phyloP scores from a whole-genome alignment of 345 rosid species.

The Viola odorata region DNA sequence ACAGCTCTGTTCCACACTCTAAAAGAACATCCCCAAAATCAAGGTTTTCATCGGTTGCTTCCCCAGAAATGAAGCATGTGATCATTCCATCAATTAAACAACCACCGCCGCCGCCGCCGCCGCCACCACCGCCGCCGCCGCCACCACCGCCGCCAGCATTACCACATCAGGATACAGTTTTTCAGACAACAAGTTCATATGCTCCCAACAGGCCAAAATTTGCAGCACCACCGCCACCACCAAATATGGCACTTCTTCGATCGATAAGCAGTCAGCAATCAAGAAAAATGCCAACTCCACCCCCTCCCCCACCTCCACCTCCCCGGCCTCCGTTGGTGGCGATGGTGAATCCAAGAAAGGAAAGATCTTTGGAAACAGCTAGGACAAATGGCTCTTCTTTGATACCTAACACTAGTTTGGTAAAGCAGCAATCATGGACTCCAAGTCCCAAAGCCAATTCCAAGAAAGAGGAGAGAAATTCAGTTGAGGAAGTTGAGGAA shows the following conservation, averaged over 20 bases:
- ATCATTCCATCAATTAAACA: conserved; percentile 75
- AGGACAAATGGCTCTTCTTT: conserved; percentile 21
- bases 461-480: conserved; percentile 20
- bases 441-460: conserved; percentile 38
- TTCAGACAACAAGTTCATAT: conserved; percentile 16
- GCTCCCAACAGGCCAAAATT: conserved; percentile 54
- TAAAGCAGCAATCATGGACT: conserved; percentile 32
- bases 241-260: conserved; percentile 74
- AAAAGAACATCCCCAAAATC: conserved; percentile 83
- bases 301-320: conserved; percentile 48
- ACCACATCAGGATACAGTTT: conserved; percentile 2
- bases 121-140: conserved; percentile 25
- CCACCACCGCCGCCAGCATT: conserved; percentile 3
- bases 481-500: conserved; percentile 36
- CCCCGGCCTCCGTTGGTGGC: conserved; percentile 37
- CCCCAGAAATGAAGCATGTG: conserved; percentile 90
- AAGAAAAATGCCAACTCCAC: conserved; percentile 30
- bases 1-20: conserved; percentile 53
- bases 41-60: conserved; percentile 40
- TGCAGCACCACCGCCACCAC: conserved; percentile 79
- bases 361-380: conserved; percentile 25
- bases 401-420: conserved; percentile 24
- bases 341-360: conserved; percentile 30
- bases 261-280: conserved; percentile 41
- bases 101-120: conserved; percentile 15